Percentiles rank a stretch among this genome's conserved stretches.
Evolutionary conservation across 2,329 filamentous ascomycete genomes (phyloP).

Genomic region (Aciculosporium take): DNA sequence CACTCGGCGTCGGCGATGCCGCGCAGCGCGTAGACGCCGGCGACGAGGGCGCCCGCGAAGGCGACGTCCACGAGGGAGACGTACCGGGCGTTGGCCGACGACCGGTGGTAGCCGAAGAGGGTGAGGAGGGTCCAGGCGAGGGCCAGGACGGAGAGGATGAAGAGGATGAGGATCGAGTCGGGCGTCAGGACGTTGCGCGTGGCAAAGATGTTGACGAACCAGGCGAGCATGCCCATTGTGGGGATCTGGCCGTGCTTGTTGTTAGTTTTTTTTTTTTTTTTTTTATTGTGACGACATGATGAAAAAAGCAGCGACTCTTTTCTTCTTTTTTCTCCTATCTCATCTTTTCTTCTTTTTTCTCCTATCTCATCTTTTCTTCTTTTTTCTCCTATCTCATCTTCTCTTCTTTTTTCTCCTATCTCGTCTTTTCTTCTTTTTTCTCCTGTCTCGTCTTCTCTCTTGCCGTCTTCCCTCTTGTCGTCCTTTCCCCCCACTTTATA

Average conservation of each 20-base stretch:
- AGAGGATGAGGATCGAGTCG: slow-evolving; percentile 48
- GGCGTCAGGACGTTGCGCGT: slow-evolving; percentile 43
- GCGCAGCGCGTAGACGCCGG: slow-evolving; percentile 44
- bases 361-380: background rate
- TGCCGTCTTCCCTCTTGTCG: no score
- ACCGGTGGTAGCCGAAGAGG: slow-evolving; percentile 52
- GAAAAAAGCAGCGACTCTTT: no score
- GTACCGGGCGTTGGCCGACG: slow-evolving; percentile 44
- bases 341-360: background rate
- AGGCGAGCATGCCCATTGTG: slow-evolving; percentile 51
- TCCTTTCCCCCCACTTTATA: no score
- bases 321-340: no score
- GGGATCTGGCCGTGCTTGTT: slow-evolving; percentile 34
- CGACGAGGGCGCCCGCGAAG: slow-evolving; percentile 52
- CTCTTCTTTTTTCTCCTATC: background rate
- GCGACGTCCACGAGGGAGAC: slow-evolving; percentile 44
- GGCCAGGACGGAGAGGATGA: slow-evolving; percentile 51
- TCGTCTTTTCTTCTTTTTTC: background rate
- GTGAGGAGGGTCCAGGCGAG: slow-evolving; percentile 51
- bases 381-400: background rate
- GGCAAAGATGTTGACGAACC: slow-evolving; percentile 49
- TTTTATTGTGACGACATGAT: no score
- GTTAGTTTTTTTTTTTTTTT: background rate
- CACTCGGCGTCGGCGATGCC: slow-evolving; percentile 53
- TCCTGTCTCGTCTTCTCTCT: no score